Base-by-base conservation (phyloP, 768 basidiomycete species). In the Suillus occidentalis region DNA sequence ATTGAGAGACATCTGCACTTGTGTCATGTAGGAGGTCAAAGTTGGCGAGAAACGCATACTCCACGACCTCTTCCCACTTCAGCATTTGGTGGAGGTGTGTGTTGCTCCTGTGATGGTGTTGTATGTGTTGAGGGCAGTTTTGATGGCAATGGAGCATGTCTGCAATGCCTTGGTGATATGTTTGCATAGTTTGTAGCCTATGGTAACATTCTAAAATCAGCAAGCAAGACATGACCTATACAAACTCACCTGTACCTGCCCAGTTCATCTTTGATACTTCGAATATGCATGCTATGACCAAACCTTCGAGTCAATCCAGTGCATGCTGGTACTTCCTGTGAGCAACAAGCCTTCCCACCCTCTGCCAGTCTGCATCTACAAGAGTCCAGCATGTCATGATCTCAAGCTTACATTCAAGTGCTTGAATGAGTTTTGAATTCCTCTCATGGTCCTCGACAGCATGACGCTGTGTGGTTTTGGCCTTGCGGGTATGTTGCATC, bases 11-110 rank as follows among this genome's bases (percentile, higher is more conserved):
- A n/a, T 74, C 68, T 14, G 64, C 53, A 14, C 65, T 61, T 2
- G 63, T 63, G 45, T 69, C 60, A 28, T 64, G 63, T n/a, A 73
- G 66, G 8, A 70, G 60, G n/a, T 67, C 65, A 37, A 72, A 45
- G 9, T 45, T 9, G 0, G 43, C 20, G 2, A 45, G 43, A n/a
- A 45, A 45, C 9, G 16, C 43, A n/a, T 45, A 45, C 4, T 45
- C 43, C 0, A 45, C 43, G 1, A 45, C 20, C 6, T 45, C 20
- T 9, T 45, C 43, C 43, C 43, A 45, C 43, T 45, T 45, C 0
- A 43, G 43, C 1, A 8, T 43, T 10, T n/a, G n/a, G 45, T 4
- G 10, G n/a, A n/a, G 10, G 45, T 9, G n/a, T 47, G 1, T n/a
- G n/a, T 47, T 20, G 43, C 6, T 3, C 8, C 20, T 7, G 43